Evolutionary conservation across 2,329 filamentous ascomycete genomes (phyloP).

Genomic region (Geosmithia morbida): DNA sequence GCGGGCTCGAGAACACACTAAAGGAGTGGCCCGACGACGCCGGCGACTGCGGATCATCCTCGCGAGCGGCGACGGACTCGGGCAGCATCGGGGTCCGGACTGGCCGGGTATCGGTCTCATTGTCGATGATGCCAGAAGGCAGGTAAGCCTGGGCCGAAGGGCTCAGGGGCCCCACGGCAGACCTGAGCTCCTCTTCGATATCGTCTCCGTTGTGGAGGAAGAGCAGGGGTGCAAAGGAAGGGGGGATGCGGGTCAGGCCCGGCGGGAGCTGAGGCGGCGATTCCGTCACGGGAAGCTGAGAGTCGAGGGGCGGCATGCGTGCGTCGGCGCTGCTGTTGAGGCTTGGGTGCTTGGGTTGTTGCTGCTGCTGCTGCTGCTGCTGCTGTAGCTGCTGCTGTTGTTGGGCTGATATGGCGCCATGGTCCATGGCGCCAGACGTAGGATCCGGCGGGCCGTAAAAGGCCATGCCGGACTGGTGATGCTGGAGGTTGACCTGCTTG

Average conservation of each 20-base stretch:
- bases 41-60: constrained; percentile 43
- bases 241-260: constrained; percentile 9
- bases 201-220: constrained; percentile 27
- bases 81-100: constrained; percentile 16
- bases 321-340: constrained; percentile 32
- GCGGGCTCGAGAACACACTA: constrained; percentile 46
- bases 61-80: constrained; percentile 13
- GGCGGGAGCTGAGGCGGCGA: constrained; percentile 8
- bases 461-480: constrained; percentile 26
- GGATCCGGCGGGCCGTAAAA: constrained; percentile 31
- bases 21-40: constrained; percentile 41
- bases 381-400: constrained; percentile 33
- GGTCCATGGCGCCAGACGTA: constrained; percentile 32
- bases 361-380: too few relatives aligned
- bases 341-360: constrained; percentile 33
- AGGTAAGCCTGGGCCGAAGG: constrained; percentile 62
- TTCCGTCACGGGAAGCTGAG: constrained; percentile 19
- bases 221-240: constrained; percentile 34
- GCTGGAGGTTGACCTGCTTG: constrained; percentile 28
- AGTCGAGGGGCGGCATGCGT: constrained; percentile 20
- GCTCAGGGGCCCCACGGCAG: constrained; percentile 56
- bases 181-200: constrained; percentile 45
- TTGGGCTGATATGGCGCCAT: constrained; percentile 12
- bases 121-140: constrained; percentile 52
- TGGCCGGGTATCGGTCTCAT: constrained; percentile 36